Percentiles rank a stretch among this genome's conserved stretches.
These are phyloP conservation scores for Tilletiaria anomala DNA, from an alignment of 1,284 basidiomycete genomes.

Conservation along the genomic window DNA sequence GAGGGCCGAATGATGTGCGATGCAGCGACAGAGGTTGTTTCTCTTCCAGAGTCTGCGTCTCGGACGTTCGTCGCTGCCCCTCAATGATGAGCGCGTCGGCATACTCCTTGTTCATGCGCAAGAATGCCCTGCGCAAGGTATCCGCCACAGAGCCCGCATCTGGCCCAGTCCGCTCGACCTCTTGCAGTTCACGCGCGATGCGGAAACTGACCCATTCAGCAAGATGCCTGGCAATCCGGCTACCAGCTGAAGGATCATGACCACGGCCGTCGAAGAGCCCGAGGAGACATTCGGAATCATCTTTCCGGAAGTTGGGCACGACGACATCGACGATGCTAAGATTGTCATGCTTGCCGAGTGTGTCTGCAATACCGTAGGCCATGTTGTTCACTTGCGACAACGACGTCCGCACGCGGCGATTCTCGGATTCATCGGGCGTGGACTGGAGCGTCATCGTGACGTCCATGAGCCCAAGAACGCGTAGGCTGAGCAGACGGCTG, in stretches of 20 bases:
- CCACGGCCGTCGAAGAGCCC: slow-evolving; percentile 68
- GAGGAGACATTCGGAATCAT: slow-evolving; percentile 72
- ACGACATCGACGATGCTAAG: slow-evolving; percentile 87
- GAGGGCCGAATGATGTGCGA: slow-evolving; percentile 3
- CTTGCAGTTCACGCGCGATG: slow-evolving; percentile 25
- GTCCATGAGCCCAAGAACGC: slow-evolving; percentile 90
- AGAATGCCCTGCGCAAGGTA: slow-evolving; percentile 30
- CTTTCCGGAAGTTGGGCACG: slow-evolving; percentile 67
- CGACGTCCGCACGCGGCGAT: slow-evolving; percentile 81
- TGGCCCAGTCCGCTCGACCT: background rate
- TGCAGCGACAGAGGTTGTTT: too few species aligned
- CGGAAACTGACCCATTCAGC: slow-evolving; percentile 23
- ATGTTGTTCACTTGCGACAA: slow-evolving; percentile 78
- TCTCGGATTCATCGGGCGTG: slow-evolving; percentile 72
- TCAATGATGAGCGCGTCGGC: slow-evolving; percentile 31
- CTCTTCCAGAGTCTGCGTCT: too few species aligned
- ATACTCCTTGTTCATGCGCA: slow-evolving; percentile 32
- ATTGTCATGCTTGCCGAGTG: slow-evolving; percentile 50
- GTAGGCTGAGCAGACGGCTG: slow-evolving; percentile 63
- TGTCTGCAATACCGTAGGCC: slow-evolving; percentile 93
- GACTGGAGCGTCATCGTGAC: slow-evolving; percentile 59
- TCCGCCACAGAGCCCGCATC: slow-evolving; percentile 11
- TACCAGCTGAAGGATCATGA: slow-evolving; percentile 44
- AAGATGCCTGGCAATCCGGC: slow-evolving; percentile 46
- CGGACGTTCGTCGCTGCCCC: slow-evolving; percentile 15